Conservation (phyloP, 371 early-diverging fungal species). For the Fennellomyces sp. region DNA sequence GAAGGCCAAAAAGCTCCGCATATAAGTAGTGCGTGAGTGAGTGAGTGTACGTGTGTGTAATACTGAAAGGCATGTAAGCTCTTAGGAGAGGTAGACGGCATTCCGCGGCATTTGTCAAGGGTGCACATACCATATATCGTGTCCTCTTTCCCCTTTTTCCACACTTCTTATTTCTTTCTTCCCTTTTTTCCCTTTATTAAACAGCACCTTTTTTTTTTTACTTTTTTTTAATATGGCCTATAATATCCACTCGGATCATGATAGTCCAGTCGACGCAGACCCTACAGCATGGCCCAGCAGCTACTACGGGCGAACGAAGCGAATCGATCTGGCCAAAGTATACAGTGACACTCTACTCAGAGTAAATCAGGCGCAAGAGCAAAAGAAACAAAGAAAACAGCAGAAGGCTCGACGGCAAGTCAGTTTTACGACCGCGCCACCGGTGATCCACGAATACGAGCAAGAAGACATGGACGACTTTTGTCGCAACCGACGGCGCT, state of each 20-base stretch:
- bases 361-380: slow-evolving; percentile 1
- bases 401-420: slow-evolving; percentile 22
- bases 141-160: not conserved
- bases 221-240: not conserved
- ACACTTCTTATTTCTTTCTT: not conserved
- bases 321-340: slow-evolving; percentile 24
- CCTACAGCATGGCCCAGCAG: slow-evolving; percentile 30
- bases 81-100: not conserved
- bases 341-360: slow-evolving; percentile 16
- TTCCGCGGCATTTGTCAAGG: slow-evolving; percentile 1
- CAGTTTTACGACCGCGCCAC: slow-evolving; percentile 32
- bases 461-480: slow-evolving; percentile 20
- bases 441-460: slow-evolving; percentile 41
- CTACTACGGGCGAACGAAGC: slow-evolving; percentile 23
- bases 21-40: not conserved
- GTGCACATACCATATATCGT: slow-evolving; percentile 1
- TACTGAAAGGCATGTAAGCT: no score
- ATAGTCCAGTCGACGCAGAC: slow-evolving; percentile 45
- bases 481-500: not conserved
- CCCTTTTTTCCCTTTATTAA: not conserved
- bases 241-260: not conserved
- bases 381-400: not conserved
- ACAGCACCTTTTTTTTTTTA: not conserved
- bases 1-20: not conserved
- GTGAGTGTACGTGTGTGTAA: no score